Evolutionary conservation across 1,139 yeast species (phyloP), one percentile per base, ranked within the genome.

Genomic region (Debaryomyces subglobosus): DNA sequence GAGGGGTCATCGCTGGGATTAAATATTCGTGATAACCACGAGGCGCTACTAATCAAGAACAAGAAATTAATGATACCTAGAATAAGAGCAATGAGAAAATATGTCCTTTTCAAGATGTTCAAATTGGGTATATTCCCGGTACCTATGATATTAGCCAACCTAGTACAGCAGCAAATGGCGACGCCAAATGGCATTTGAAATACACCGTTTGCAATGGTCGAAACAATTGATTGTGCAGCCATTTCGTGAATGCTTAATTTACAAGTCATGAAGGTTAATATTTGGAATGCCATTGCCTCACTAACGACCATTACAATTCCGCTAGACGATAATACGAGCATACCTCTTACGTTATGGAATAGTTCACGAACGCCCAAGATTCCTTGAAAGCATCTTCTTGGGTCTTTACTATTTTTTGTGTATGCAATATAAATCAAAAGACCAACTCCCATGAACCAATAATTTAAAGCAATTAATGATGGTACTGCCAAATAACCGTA

Each of bases 201-300:
- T 7, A 35, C 38, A 7, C 38, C 38, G 18, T 35, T 35, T 15
- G 38, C 38, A 35, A 35, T 35, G 9, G 38, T 35, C 18, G 38
- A 35, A 15, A 20, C 25, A 35, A 35, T 35, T 18, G 38, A 35
- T 35, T 35, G 38, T 16, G 38, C 38, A 35, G 38, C 38, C 38
- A 35, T 35, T 18, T 35, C 38, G 18, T 35, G 38, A 15, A 35
- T 35, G 23, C 23, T 35, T 18, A 35, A 16, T 13, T 35, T 35
- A 16, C 38, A 35, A 35, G 38, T 16, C 38, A 35, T 35, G n/a
- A 35, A 35, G 3, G 38, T 35, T 35, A 35, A 35, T 35, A 35
- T 35, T 35, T 35, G 38, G 20, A 35, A 35, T 18, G 38, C 38
- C 20, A 35, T 18, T 35, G 38, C 38, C n/a, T 35, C 38, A 35